Evolutionary conservation across 2,329 filamentous ascomycete species (phyloP).

Genomic region (Leptographium radiaticola): DNA sequence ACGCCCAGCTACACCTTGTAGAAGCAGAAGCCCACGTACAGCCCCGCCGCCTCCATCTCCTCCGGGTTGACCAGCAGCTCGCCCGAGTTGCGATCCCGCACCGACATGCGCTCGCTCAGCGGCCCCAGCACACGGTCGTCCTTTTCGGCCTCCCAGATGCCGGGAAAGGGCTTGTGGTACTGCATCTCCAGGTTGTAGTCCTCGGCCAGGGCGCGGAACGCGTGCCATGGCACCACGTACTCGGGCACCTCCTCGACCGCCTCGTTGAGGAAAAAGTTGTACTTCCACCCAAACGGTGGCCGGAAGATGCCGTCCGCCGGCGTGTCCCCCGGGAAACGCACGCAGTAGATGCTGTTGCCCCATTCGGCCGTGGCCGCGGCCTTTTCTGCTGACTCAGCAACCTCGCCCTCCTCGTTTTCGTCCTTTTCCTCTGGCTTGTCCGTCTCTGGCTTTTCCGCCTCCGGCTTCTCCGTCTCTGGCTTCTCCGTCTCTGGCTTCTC

Average conservation of each 20-base stretch:
- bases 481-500: constrained; percentile 20
- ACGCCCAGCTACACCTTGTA: constrained; percentile 61
- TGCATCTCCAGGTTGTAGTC: constrained; percentile 94
- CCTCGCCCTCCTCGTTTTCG: constrained; percentile 37
- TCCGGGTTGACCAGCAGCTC: constrained; percentile 62
- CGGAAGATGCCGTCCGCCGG: constrained; percentile 83
- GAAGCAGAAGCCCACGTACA: constrained; percentile 93
- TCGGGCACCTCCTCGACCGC: constrained; percentile 93
- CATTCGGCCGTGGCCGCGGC: constrained; percentile 59
- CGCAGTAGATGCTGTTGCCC: constrained; percentile 87
- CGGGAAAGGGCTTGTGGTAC: constrained; percentile 80
- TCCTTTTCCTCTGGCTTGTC: constrained; percentile 22
- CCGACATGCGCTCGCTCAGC: constrained; percentile 90
- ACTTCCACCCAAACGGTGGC: constrained; percentile 94
- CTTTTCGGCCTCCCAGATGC: constrained; percentile 88
- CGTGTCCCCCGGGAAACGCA: constrained; percentile 73
- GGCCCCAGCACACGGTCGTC: constrained; percentile 69
- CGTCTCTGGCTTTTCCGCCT: constrained; percentile 23
- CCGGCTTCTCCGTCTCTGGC: constrained; percentile 27
- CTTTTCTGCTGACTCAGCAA: constrained; percentile 31
- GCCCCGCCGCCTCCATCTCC: constrained; percentile 84
- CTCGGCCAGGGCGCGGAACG: constrained; percentile 86
- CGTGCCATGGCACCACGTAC: constrained; percentile 97
- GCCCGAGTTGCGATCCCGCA: constrained; percentile 57
- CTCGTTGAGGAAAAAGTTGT: constrained; percentile 91